A percentile compares a stretch with the other conserved stretches of the same genome.
Evolutionary conservation across 2,329 filamentous ascomycete genomes (phyloP).

Genomic region (Talaromyces atroroseus): DNA sequence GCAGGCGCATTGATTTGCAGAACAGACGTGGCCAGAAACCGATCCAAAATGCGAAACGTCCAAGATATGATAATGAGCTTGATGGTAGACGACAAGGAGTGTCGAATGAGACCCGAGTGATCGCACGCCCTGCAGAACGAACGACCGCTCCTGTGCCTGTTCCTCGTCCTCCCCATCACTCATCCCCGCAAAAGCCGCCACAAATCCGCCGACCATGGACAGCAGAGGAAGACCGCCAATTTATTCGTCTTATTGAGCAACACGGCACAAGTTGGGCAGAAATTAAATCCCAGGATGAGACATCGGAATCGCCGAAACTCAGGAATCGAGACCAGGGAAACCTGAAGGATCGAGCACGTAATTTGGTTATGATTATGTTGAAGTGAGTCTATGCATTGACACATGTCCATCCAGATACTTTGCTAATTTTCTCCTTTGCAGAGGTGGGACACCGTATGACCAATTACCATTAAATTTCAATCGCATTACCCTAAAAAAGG

Average conservation of each 20-base stretch:
- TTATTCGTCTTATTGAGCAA: conserved; percentile 47
- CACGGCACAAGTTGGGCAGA: conserved; percentile 43
- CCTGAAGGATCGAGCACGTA: conserved; percentile 52
- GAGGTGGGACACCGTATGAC: conserved; percentile 22
- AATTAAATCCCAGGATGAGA: conserved; percentile 36
- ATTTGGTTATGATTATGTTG: conserved; percentile 44
- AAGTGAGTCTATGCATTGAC: conserved; percentile 33
- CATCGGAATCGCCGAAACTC: conserved; percentile 29
- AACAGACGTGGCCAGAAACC: conserved; percentile 13
- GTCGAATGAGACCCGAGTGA: neutral
- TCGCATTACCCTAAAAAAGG: conserved; percentile 32
- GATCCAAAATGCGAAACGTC: conserved; percentile 5
- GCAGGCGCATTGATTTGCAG: conserved; percentile 5
- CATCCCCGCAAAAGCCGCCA: conserved; percentile 5
- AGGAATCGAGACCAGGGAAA: conserved; percentile 46
- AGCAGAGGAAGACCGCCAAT: conserved; percentile 33
- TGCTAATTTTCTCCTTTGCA: conserved; percentile 1
- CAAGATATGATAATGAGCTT: neutral
- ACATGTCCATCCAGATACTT: neutral
- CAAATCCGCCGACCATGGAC: conserved; percentile 32
- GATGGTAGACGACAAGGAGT: neutral
- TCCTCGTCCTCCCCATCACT: neutral
- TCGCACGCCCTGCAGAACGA: neutral
- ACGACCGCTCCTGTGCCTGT: neutral
- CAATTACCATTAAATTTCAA: conserved; percentile 42